A percentile compares a stretch with the other conserved stretches of the same genome.
Evolutionary conservation across 2,329 filamentous ascomycete species (phyloP).

Genomic region (Trichoderma breve): DNA sequence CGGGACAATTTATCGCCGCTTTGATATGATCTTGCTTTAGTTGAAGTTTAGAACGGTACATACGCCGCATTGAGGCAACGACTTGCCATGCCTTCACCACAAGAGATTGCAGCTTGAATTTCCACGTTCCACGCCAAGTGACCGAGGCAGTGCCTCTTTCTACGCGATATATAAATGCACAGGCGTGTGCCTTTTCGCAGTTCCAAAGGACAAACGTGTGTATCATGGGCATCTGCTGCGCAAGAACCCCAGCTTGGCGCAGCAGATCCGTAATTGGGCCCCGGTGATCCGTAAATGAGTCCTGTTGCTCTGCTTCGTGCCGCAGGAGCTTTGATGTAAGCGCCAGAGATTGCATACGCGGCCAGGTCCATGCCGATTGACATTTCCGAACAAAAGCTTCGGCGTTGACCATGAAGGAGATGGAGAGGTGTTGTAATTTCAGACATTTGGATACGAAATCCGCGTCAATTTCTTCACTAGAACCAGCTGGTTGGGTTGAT

Average conservation of each 20-base stretch:
- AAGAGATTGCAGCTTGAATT: constrained; percentile 27
- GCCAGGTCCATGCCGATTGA: constrained; percentile 23
- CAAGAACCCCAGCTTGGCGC: constrained; percentile 25
- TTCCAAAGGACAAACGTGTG: constrained; percentile 37
- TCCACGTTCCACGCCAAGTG: constrained; percentile 37
- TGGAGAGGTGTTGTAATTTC: constrained; percentile 29
- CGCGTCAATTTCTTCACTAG: too few relatives aligned
- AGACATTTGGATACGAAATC: constrained; percentile 23
- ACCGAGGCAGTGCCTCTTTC: constrained; percentile 26
- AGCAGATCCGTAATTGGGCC: constrained; percentile 28
- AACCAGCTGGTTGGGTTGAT: too few relatives aligned
- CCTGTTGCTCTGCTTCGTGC: too few relatives aligned
- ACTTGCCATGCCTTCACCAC: constrained; percentile 26
- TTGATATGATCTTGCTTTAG: neutral
- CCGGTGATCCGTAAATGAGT: constrained; percentile 23
- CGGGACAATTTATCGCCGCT: constrained; percentile 28
- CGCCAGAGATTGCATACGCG: constrained; percentile 30
- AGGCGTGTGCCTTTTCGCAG: constrained; percentile 30
- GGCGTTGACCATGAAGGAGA: constrained; percentile 31
- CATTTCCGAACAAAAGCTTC: constrained; percentile 27
- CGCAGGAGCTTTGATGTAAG: constrained; percentile 35
- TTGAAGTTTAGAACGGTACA: constrained; percentile 22
- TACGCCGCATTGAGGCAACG: constrained; percentile 16
- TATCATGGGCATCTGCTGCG: constrained; percentile 32
- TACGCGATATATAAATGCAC: constrained; percentile 34